Base-by-base conservation (phyloP, 805 yeast genomes). In the Suhomyces kilbournensis region DNA sequence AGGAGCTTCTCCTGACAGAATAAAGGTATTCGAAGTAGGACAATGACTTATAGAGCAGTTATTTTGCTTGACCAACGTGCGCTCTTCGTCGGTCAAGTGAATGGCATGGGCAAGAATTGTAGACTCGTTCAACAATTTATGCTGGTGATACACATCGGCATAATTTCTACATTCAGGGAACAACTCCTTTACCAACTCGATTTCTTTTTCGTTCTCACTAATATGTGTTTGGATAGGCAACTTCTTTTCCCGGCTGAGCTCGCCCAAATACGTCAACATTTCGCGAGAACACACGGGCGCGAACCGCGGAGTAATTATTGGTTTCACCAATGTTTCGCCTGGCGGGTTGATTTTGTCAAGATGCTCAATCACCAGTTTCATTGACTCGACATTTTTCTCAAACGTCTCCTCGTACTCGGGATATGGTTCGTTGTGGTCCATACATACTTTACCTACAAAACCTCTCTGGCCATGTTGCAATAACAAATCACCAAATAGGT, bases 51-150 rank as follows among this genome's bases (percentile, higher is more conserved):
- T 82, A 10, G 97, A 96, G 30, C 90, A 72, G 5, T 80, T 70
- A 19, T 80, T 78, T 15, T 61, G 56, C 55, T 76, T 77, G 44
- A 94, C 75, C 19, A 88, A 54, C 15, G 77, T 68, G 42, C 84
- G 75, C 67, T 93, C 99, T 2, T 75, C 75, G 7, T 81, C 83
- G 1, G 81, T 58, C 50, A 93, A 72, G 63, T 92, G 96, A 38
- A 94, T 77, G 35, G 94, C 96, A 64, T 93, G 99, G 0, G 97
- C 99, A 53, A 93, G 72, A 28, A 90, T 83, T 0, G 98, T 91
- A 56, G 80, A 81, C 1, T 74, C 67, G 19, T 80, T 80, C 46
- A 93, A 69, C 34, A 93, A 69, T 1, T 80, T 78, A 56, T 81
- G 81, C 47, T 77, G 69, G 57, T 85, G 81, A 65, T 93, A 93